Conservation (phyloP, 2,329 filamentous ascomycete species). For the Penicillium sp. region DNA sequence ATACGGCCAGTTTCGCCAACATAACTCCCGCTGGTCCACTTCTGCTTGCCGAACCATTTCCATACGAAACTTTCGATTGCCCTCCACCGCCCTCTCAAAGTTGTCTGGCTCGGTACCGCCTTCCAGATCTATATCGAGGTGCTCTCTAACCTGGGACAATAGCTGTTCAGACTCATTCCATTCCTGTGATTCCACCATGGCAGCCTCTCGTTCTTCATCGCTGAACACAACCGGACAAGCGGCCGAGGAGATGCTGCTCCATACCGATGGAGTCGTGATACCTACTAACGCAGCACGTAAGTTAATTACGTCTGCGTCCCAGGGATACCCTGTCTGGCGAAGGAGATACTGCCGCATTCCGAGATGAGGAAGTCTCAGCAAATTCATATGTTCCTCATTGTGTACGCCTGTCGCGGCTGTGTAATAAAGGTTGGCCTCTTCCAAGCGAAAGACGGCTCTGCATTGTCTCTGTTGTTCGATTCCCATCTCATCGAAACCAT, state of each 20-base stretch:
- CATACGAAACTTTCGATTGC: slow-evolving; percentile 21
- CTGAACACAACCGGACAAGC: slow-evolving; percentile 22
- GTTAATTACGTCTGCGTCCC: slow-evolving; percentile 30
- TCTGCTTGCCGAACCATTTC: slow-evolving; percentile 26
- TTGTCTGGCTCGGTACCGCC: slow-evolving; percentile 28
- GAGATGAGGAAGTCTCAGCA: slow-evolving; percentile 22
- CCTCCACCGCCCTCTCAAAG: slow-evolving; percentile 20
- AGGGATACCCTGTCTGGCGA: slow-evolving; percentile 28
- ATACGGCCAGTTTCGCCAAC: slow-evolving; percentile 30
- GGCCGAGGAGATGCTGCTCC: slow-evolving; percentile 41
- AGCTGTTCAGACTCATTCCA: slow-evolving; percentile 29
- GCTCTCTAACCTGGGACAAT: slow-evolving; percentile 18
- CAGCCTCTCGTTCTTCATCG: slow-evolving; percentile 19
- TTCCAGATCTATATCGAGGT: slow-evolving; percentile 25
- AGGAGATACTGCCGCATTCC: slow-evolving; percentile 29
- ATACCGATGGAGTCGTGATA: slow-evolving; percentile 21
- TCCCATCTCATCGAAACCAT: slow-evolving; percentile 23
- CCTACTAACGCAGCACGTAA: slow-evolving; percentile 26
- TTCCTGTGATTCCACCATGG: slow-evolving; percentile 22
- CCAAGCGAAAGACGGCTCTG: slow-evolving; percentile 15
- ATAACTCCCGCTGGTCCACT: slow-evolving; percentile 16
- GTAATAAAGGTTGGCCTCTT: slow-evolving; percentile 28
- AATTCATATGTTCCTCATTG: slow-evolving; percentile 22
- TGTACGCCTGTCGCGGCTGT: slow-evolving; percentile 27
- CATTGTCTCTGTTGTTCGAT: slow-evolving; percentile 21